Percentiles rank a stretch among this genome's conserved stretches.
Conservation (phyloP, 495 filamentous ascomycete species). For the Thermochaetoides thermophila region DNA sequence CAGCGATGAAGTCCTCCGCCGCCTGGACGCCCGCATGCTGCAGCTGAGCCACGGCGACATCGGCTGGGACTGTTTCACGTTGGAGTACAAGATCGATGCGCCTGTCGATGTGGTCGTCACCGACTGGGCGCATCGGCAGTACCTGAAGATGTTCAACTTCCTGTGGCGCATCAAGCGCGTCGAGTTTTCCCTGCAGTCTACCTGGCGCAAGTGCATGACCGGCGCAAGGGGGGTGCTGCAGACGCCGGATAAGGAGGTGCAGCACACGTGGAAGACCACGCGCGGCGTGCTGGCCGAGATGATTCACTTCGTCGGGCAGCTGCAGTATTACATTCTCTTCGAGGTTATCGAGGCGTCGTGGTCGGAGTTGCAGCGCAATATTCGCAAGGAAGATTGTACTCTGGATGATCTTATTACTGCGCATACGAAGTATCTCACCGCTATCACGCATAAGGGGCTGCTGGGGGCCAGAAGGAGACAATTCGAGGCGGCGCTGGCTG, state of each 20-base stretch:
- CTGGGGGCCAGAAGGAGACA: conserved; percentile 49
- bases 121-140: conserved; percentile 84
- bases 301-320: conserved; percentile 93
- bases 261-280: conserved; percentile 76
- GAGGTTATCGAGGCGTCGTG: conserved; percentile 95
- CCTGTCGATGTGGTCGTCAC: conserved; percentile 97
- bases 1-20: conserved; percentile 75
- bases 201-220: conserved; percentile 94
- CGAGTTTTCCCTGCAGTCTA: conserved; percentile 78
- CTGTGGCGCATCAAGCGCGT: conserved; percentile 97
- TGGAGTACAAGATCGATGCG: conserved; percentile 97
- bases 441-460: conserved; percentile 92
- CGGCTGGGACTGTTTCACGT: conserved; percentile 98
- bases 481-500: conserved; percentile 24
- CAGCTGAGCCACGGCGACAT: conserved; percentile 93
- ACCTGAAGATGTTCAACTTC: conserved; percentile 98
- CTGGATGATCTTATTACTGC: conserved; percentile 90
- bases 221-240: conserved; percentile 84
- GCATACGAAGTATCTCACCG: conserved; percentile 77
- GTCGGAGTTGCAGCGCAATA: conserved; percentile 68
- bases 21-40: conserved; percentile 91
- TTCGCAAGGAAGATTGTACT: conserved; percentile 69
- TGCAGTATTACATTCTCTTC: conserved; percentile 98
- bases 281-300: conserved; percentile 86
- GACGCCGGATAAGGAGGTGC: conserved; percentile 58